Conservation (phyloP, 345 rosid genomes). For the Eucalyptus cladocalyx region DNA sequence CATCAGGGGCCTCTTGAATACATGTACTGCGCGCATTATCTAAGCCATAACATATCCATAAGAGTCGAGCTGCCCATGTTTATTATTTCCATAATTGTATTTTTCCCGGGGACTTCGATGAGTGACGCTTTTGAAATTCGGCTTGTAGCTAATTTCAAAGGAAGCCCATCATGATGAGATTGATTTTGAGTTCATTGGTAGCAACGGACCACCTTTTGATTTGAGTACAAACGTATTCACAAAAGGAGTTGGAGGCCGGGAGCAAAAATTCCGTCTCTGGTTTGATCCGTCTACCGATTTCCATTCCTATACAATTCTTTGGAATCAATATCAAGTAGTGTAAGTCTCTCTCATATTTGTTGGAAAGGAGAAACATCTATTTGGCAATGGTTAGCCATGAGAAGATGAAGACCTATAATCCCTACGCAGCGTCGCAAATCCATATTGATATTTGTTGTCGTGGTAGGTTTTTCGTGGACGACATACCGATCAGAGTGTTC, state of each 20-base stretch:
- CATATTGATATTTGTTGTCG: neutral
- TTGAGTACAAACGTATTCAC: slow-evolving; percentile 1
- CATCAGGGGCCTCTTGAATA: neutral
- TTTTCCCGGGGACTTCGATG: neutral
- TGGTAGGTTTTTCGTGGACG: slow-evolving; percentile 20
- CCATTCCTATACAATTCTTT: slow-evolving; percentile 2
- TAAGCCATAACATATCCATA: neutral
- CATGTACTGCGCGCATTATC: neutral
- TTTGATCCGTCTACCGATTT: slow-evolving; percentile 2
- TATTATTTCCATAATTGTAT: neutral
- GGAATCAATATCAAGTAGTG: neutral
- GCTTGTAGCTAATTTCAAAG: neutral
- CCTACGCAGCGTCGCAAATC: neutral
- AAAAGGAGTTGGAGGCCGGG: neutral
- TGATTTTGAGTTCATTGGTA: slow-evolving; percentile 6
- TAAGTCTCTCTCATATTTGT: neutral
- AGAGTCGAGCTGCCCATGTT: neutral
- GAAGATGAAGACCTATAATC: neutral
- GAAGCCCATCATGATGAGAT: neutral
- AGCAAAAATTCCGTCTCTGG: neutral
- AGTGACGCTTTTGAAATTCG: neutral
- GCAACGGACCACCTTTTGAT: neutral
- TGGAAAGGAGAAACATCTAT: neutral
- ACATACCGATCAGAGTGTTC: slow-evolving; percentile 17
- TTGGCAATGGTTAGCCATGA: neutral